Evolutionary conservation across 371 early-diverging fungal genomes (phyloP).

Genomic region (Mucor velutinosus): DNA sequence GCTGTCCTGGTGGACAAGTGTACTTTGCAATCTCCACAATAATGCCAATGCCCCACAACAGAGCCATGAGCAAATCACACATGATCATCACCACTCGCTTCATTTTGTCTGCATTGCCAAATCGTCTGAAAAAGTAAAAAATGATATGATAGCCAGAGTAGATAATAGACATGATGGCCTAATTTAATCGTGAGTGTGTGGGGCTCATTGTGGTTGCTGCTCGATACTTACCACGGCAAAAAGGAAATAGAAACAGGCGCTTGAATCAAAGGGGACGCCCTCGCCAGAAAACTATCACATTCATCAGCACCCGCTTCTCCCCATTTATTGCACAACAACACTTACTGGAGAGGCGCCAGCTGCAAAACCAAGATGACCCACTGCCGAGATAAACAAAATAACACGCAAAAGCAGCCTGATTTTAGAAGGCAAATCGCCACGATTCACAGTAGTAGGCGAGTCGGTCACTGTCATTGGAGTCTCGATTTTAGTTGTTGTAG

Average conservation of each 20-base stretch:
- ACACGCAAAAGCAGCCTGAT: slow-evolving; percentile 39
- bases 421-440: slow-evolving; percentile 28
- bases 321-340: neutral
- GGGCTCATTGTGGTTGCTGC: neutral
- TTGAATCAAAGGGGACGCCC: slow-evolving; percentile 38
- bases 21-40: slow-evolving; percentile 59
- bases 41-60: slow-evolving; percentile 58
- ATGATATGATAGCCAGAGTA: slow-evolving; percentile 49
- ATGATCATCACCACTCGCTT: slow-evolving; percentile 50
- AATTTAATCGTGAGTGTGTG: neutral
- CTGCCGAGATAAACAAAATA: slow-evolving; percentile 35
- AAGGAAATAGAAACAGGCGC: slow-evolving; percentile 46
- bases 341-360: slow-evolving; percentile 57
- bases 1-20: slow-evolving; percentile 48
- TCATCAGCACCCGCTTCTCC: neutral
- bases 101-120: slow-evolving; percentile 48
- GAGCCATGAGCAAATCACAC: slow-evolving; percentile 51
- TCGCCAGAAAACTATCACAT: slow-evolving; percentile 31
- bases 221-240: slow-evolving; percentile 41
- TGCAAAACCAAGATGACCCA: slow-evolving; percentile 54
- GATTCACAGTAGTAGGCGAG: neutral
- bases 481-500: slow-evolving; percentile 1
- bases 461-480: slow-evolving; percentile 9
- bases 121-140: slow-evolving; percentile 46
- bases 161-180: slow-evolving; percentile 54